Conservation (phyloP, 768 basidiomycete genomes). For the Boletus vermiculosoides region DNA sequence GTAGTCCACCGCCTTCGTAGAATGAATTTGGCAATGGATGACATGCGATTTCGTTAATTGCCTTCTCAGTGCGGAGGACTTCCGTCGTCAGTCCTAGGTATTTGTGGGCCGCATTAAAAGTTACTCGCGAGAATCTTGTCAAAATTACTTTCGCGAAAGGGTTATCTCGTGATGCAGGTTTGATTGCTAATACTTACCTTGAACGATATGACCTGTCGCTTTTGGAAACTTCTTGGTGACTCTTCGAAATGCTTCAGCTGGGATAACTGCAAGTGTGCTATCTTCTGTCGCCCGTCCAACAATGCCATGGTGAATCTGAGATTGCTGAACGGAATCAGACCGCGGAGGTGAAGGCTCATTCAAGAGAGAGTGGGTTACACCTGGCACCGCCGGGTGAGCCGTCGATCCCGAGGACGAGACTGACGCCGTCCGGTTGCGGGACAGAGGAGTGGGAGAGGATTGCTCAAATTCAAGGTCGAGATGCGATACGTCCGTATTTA, state of each 20-base stretch:
- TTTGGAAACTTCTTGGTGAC: slow-evolving; percentile 97
- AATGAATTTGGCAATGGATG: slow-evolving; percentile 90
- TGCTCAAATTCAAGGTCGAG: slow-evolving; percentile 43
- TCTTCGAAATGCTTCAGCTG: slow-evolving; percentile 92
- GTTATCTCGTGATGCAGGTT: slow-evolving; percentile 12
- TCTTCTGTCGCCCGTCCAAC: slow-evolving; percentile 94
- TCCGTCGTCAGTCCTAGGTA: slow-evolving; percentile 95
- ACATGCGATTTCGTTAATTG: slow-evolving; percentile 95
- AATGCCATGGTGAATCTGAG: slow-evolving; percentile 59
- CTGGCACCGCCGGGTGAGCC: slow-evolving; percentile 48
- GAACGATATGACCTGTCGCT: slow-evolving; percentile 93
- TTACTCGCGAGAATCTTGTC: slow-evolving; percentile 94
- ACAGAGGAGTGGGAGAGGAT: slow-evolving; percentile 28
- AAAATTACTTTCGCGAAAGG: slow-evolving; percentile 67
- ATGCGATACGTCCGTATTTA: slow-evolving; percentile 66
- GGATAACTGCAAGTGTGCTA: slow-evolving; percentile 96
- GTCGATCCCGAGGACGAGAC: slow-evolving; percentile 70
- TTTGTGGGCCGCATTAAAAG: slow-evolving; percentile 95
- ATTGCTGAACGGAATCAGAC: slow-evolving; percentile 25
- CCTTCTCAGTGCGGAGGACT: slow-evolving; percentile 93
- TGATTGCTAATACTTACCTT: slow-evolving; percentile 50
- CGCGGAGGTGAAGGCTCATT: slow-evolving; percentile 22
- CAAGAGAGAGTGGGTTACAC: slow-evolving; percentile 14
- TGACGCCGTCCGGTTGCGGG: slow-evolving; percentile 49
- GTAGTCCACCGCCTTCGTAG: slow-evolving; percentile 89